phyloP scores from a whole-genome alignment of 768 basidiomycete species.

The Nevesoporus exiguus region DNA sequence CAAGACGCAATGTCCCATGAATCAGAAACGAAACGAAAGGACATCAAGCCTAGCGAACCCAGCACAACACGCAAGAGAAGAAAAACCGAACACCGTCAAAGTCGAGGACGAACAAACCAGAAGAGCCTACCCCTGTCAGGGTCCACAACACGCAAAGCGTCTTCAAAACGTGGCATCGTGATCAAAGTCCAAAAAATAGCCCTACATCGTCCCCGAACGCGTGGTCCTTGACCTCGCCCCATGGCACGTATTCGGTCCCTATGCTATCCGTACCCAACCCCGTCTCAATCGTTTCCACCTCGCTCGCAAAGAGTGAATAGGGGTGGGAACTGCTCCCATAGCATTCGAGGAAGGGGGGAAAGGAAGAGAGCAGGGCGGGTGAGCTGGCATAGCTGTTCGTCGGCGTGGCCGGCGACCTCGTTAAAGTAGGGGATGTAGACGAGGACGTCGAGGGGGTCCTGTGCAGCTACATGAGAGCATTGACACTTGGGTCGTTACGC shows the following conservation, averaged over 20 bases:
- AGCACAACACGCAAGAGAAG: too few species aligned
- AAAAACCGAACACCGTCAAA: too few species aligned
- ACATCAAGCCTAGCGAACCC: too few species aligned
- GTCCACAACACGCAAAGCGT: background rate
- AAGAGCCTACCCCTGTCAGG: background rate
- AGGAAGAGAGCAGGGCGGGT: background rate
- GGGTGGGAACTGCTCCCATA: background rate
- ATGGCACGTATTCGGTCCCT: background rate
- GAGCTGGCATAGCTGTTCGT: background rate
- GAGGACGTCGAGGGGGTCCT: conserved; percentile 7
- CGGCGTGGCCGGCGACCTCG: background rate
- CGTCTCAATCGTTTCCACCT: background rate
- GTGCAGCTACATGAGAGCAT: background rate
- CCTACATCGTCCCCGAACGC: background rate
- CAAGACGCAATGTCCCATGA: too few species aligned
- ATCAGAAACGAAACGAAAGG: too few species aligned
- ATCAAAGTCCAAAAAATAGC: background rate
- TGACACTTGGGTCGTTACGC: too few species aligned
- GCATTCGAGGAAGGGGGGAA: background rate
- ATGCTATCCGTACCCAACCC: background rate
- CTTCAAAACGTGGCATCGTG: background rate
- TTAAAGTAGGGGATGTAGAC: conserved; percentile 3
- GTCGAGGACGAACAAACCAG: background rate
- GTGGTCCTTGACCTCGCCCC: background rate
- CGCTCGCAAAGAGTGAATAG: background rate